Percentiles rank a stretch among this genome's conserved stretches.
Evolutionary conservation across 148 eudicot genomes (phyloP).

Genomic region (Drosera capensis): DNA sequence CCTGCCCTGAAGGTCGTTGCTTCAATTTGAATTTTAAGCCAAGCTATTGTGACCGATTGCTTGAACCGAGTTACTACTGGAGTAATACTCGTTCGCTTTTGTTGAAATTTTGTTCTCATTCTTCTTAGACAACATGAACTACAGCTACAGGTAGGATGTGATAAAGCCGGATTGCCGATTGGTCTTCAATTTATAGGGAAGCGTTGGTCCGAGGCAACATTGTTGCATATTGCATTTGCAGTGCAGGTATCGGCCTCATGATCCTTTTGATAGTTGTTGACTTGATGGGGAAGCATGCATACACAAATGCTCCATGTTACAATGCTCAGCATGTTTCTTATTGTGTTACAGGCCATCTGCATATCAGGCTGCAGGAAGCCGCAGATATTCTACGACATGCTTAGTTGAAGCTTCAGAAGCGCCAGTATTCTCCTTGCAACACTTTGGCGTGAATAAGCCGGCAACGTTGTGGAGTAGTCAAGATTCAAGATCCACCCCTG

Average conservation of each 20-base stretch:
- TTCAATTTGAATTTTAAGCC: too few species aligned
- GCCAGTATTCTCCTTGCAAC: too few species aligned
- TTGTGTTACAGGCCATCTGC: constrained; percentile 37
- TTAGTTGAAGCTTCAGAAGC: too few species aligned
- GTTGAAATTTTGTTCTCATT: neutral
- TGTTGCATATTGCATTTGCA: constrained; percentile 54
- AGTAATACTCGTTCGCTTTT: neutral
- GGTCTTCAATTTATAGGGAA: constrained; percentile 86
- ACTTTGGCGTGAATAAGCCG: too few species aligned
- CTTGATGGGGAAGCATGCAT: neutral
- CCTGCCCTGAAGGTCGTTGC: too few species aligned
- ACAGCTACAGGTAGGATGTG: constrained; percentile 63
- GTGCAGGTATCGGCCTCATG: too few species aligned
- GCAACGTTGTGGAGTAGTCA: too few species aligned
- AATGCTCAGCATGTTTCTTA: too few species aligned
- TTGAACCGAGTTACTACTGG: too few species aligned
- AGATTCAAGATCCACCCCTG: too few species aligned
- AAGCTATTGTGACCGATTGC: too few species aligned
- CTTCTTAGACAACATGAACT: neutral
- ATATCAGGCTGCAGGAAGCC: constrained; percentile 44
- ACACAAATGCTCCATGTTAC: neutral
- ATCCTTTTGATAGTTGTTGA: neutral
- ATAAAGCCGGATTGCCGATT: constrained; percentile 69
- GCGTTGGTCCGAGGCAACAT: constrained; percentile 86
- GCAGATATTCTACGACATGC: constrained; percentile 48